A percentile compares a stretch with the other conserved stretches of the same genome.
Evolutionary conservation across 1,284 basidiomycete genomes (phyloP).

Genomic region (Tilletia indica): DNA sequence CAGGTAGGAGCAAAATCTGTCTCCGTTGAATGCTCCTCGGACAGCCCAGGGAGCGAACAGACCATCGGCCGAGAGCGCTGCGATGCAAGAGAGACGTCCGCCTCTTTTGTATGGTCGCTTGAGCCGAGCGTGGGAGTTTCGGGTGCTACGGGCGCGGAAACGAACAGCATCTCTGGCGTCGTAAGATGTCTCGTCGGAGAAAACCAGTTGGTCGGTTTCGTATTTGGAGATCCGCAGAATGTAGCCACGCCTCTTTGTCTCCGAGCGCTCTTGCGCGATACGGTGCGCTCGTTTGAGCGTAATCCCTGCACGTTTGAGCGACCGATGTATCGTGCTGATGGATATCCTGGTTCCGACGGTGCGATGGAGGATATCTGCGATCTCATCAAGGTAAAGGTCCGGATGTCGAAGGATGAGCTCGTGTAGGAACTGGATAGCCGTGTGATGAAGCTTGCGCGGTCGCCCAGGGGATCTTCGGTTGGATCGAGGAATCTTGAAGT

Average conservation of each 20-base stretch:
- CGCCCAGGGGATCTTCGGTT: too few species aligned
- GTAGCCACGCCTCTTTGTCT: background rate
- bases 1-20: background rate
- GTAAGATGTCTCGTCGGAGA: background rate
- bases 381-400: too few species aligned
- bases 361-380: too few species aligned
- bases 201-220: background rate
- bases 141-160: background rate
- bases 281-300: too few species aligned
- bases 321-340: too few species aligned
- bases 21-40: background rate
- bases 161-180: background rate
- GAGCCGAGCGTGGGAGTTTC: background rate
- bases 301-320: too few species aligned
- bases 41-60: background rate
- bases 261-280: background rate
- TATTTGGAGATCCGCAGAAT: background rate
- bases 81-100: background rate
- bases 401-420: too few species aligned
- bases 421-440: too few species aligned
- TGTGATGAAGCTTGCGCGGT: too few species aligned
- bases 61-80: conserved; percentile 5
- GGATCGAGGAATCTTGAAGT: too few species aligned
- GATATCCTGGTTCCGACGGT: too few species aligned
- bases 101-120: background rate